Percentiles rank a stretch among this genome's conserved stretches.
These are phyloP conservation scores for Didymella keratinophila DNA, from an alignment of 2,329 filamentous ascomycete genomes.

Conservation along the genomic window DNA sequence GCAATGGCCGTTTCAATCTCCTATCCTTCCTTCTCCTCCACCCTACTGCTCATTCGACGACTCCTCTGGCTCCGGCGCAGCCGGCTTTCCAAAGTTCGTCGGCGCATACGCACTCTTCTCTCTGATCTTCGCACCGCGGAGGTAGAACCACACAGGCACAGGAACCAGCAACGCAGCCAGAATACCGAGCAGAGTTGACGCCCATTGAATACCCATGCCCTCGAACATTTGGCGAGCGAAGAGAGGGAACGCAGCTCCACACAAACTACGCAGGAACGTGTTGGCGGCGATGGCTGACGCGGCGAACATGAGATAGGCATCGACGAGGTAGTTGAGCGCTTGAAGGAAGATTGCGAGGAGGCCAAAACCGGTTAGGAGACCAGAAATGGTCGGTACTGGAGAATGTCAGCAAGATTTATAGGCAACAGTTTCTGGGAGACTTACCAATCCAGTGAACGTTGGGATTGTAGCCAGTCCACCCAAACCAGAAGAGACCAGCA, in stretches of 20 bases:
- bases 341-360: conserved; percentile 66
- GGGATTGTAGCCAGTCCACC: conserved; percentile 54
- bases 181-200: conserved; percentile 55
- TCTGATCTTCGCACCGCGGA: conserved; percentile 55
- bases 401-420: neutral
- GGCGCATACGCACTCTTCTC: conserved; percentile 55
- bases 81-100: conserved; percentile 30
- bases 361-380: conserved; percentile 65
- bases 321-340: conserved; percentile 67
- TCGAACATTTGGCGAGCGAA: conserved; percentile 65
- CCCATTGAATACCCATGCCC: conserved; percentile 60
- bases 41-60: conserved; percentile 2
- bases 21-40: neutral
- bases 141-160: conserved; percentile 56
- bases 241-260: conserved; percentile 61
- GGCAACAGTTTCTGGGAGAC: neutral
- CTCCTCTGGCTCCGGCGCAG: conserved; percentile 18
- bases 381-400: conserved; percentile 51
- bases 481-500: conserved; percentile 51
- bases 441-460: conserved; percentile 52
- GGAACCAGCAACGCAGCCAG: conserved; percentile 56
- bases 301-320: conserved; percentile 65
- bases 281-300: conserved; percentile 65
- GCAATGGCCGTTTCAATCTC: neutral
- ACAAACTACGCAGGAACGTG: conserved; percentile 61